phyloP scores from a whole-genome alignment of 768 basidiomycete species.

The Suillus americanus region DNA sequence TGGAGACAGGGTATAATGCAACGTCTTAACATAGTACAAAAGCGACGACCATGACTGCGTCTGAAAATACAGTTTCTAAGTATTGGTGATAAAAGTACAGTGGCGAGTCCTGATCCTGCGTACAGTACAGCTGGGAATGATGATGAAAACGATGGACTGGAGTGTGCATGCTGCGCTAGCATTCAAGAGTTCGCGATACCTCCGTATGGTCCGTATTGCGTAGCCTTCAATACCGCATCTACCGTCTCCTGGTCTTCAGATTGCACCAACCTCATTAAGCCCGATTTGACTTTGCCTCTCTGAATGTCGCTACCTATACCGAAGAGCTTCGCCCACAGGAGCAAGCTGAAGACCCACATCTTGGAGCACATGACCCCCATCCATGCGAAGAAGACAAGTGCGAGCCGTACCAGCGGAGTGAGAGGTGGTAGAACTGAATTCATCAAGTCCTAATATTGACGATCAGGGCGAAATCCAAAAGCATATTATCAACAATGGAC shows the following conservation, averaged over 20 bases:
- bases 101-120: not conserved
- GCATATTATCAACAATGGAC: not conserved
- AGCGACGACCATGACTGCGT: not conserved
- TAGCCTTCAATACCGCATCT: not conserved
- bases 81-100: not conserved
- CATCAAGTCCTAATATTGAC: slow-evolving; percentile 1
- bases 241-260: not conserved
- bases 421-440: slow-evolving; percentile 8
- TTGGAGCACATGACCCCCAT: slow-evolving; percentile 15
- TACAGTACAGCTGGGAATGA: not conserved
- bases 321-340: slow-evolving; percentile 5
- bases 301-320: slow-evolving; percentile 8
- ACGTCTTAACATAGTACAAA: not conserved
- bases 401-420: slow-evolving; percentile 1
- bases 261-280: not conserved
- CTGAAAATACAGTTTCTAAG: not conserved
- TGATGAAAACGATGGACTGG: not conserved
- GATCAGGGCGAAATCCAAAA: not conserved
- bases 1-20: not conserved
- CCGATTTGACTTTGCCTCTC: not conserved
- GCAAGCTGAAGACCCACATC: not conserved
- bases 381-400: slow-evolving; percentile 16
- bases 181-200: not conserved
- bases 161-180: not conserved
- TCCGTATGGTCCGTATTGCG: not conserved